Conservation (phyloP, 257 asterid species). For the Verbascum thapsus region DNA sequence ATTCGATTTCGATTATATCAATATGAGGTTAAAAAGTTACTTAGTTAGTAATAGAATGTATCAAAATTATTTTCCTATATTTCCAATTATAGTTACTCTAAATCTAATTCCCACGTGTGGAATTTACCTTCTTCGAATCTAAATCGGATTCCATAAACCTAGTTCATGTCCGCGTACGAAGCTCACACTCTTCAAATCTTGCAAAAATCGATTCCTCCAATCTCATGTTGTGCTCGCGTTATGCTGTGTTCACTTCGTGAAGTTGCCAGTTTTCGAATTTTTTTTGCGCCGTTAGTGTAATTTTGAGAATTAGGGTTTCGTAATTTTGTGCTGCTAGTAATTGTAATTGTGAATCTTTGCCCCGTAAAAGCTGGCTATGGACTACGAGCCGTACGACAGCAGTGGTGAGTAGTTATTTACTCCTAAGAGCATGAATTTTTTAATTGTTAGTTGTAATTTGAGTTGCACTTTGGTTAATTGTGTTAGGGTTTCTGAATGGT, state of each 20-base stretch:
- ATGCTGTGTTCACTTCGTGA: conserved; percentile 26
- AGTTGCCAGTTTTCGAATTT: conserved; percentile 11
- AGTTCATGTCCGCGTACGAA: conserved; percentile 62
- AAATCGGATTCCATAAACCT: conserved; percentile 27
- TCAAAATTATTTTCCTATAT: no score
- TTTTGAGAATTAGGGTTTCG: conserved; percentile 30
- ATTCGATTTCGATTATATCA: no score
- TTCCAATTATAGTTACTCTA: no score
- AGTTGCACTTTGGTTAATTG: not conserved
- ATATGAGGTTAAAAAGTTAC: no score
- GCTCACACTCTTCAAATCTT: conserved; percentile 24
- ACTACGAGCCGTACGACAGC: conserved; percentile 67
- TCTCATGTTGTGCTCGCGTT: conserved; percentile 15
- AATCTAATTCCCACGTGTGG: no score
- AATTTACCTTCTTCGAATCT: conserved; percentile 24
- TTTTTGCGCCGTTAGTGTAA: not conserved
- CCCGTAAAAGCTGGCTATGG: conserved; percentile 72
- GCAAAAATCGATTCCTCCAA: conserved; percentile 29
- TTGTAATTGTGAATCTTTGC: conserved; percentile 30
- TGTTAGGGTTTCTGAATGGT: conserved; percentile 27
- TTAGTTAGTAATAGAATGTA: no score
- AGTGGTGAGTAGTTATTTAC: conserved; percentile 53
- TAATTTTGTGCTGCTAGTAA: conserved; percentile 28
- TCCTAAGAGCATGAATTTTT: not conserved
- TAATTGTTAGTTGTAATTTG: conserved; percentile 6